phyloP scores from a whole-genome alignment of 768 basidiomycete species.

The Coprinellus micaceus region DNA sequence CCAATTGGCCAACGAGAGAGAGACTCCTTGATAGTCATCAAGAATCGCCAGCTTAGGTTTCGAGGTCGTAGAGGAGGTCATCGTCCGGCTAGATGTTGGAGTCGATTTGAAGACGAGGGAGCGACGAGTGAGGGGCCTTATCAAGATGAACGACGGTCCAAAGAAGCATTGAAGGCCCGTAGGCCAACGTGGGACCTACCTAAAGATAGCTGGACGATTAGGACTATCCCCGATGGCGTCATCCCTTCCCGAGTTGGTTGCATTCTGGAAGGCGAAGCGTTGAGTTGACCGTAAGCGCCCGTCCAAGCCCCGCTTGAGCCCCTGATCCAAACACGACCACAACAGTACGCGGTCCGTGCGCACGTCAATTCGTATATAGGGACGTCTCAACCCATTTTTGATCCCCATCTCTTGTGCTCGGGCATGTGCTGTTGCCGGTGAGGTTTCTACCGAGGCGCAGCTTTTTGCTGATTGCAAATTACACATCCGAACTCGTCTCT shows the following conservation, averaged over 20 bases:
- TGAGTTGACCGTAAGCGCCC: neutral
- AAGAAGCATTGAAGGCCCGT: too few species aligned
- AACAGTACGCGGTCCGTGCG: conserved; percentile 51
- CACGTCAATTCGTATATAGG: conserved; percentile 39
- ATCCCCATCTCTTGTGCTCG: conserved; percentile 85
- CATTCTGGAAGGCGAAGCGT: too few species aligned
- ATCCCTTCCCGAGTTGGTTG: too few species aligned
- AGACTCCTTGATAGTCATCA: conserved; percentile 58
- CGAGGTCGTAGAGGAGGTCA: neutral
- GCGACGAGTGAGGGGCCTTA: neutral
- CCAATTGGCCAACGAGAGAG: conserved; percentile 53
- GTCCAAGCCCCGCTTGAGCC: neutral
- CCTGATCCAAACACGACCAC: conserved; percentile 8
- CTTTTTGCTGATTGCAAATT: conserved; percentile 97
- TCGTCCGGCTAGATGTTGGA: neutral
- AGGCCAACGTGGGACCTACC: too few species aligned
- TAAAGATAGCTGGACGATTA: too few species aligned
- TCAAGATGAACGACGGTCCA: too few species aligned
- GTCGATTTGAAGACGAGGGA: neutral
- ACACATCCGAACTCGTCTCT: conserved; percentile 94
- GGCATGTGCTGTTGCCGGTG: conserved; percentile 94
- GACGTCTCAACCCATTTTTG: neutral
- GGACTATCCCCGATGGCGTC: too few species aligned
- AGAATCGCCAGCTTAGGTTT: conserved; percentile 43
- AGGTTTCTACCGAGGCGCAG: conserved; percentile 94